A percentile compares a stretch with the other conserved stretches of the same genome.
These are phyloP conservation scores for Suhomyces wounanorum DNA, from an alignment of 1,139 yeast species.

Conservation along the genomic window DNA sequence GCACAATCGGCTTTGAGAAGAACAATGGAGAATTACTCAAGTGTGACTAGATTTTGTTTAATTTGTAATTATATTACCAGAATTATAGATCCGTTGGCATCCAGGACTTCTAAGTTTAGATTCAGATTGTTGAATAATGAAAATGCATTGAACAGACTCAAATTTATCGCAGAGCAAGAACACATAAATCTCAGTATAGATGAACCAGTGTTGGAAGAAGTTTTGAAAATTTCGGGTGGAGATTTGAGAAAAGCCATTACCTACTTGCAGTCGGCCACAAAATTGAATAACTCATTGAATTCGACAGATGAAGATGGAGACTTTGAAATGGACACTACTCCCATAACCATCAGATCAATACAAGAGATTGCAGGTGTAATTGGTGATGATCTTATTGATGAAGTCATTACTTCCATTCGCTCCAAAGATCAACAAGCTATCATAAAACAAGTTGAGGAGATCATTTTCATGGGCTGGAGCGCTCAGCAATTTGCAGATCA, in stretches of 20 bases:
- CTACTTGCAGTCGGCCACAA: conserved; percentile 82
- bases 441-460: conserved; percentile 50
- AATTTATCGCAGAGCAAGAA: conserved; percentile 58
- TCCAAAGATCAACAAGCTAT: conserved; percentile 41
- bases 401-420: conserved; percentile 43
- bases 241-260: conserved; percentile 95
- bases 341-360: conserved; percentile 48
- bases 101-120: conserved; percentile 93
- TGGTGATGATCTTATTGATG: conserved; percentile 53
- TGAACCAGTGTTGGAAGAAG: conserved; percentile 56
- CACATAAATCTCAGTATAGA: conserved; percentile 46
- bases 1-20: conserved; percentile 95
- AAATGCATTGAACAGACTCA: conserved; percentile 68
- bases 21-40: conserved; percentile 94
- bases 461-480: conserved; percentile 81
- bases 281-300: conserved; percentile 44
- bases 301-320: conserved; percentile 31
- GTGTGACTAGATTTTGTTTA: conserved; percentile 87
- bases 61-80: conserved; percentile 95
- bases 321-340: conserved; percentile 18
- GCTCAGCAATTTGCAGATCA: conserved; percentile 79
- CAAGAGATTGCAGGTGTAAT: conserved; percentile 87
- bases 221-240: conserved; percentile 73
- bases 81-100: conserved; percentile 93
- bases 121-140: conserved; percentile 74